phyloP scores from a whole-genome alignment of 306 rosid genomes.

The Mimosa pudica region DNA sequence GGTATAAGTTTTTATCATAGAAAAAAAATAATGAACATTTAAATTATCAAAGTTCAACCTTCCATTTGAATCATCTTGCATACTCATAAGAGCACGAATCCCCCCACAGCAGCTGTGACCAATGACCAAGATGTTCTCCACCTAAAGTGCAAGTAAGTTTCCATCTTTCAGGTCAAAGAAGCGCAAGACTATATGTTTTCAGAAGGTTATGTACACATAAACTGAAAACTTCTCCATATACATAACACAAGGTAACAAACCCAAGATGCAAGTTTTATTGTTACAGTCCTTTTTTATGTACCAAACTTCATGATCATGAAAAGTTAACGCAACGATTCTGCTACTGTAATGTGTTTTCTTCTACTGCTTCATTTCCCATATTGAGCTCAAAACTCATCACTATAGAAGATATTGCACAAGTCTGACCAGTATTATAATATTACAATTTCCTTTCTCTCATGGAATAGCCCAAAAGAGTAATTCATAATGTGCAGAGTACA shows the following conservation, averaged over 20 bases:
- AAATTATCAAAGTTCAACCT: slow-evolving; percentile 50
- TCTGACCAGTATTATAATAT: slow-evolving; percentile 31
- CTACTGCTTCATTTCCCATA: slow-evolving; percentile 10
- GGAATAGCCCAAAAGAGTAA: neutral
- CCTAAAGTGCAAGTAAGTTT: slow-evolving; percentile 48
- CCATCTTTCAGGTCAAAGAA: neutral
- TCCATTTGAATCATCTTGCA: slow-evolving; percentile 61
- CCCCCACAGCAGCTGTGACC: slow-evolving; percentile 99
- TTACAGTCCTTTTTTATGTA: neutral
- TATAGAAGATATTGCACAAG: slow-evolving; percentile 18
- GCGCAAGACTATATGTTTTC: neutral
- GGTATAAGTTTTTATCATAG: neutral
- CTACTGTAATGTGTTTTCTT: neutral
- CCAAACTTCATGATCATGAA: neutral
- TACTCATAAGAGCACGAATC: slow-evolving; percentile 93
- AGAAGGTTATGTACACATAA: neutral
- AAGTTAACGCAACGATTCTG: slow-evolving; percentile 4
- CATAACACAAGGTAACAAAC: neutral
- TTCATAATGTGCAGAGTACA: neutral
- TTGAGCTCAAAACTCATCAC: slow-evolving; percentile 10
- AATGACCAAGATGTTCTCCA: slow-evolving; percentile 82
- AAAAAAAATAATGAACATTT: slow-evolving; percentile 27
- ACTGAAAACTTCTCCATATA: slow-evolving; percentile 14
- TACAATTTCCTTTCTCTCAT: neutral
- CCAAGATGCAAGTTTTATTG: neutral